Evolutionary conservation across 352 stramenopile genomes (phyloP), one percentile per base, ranked within the genome.

Genomic region (Pythium grandisporangium): DNA sequence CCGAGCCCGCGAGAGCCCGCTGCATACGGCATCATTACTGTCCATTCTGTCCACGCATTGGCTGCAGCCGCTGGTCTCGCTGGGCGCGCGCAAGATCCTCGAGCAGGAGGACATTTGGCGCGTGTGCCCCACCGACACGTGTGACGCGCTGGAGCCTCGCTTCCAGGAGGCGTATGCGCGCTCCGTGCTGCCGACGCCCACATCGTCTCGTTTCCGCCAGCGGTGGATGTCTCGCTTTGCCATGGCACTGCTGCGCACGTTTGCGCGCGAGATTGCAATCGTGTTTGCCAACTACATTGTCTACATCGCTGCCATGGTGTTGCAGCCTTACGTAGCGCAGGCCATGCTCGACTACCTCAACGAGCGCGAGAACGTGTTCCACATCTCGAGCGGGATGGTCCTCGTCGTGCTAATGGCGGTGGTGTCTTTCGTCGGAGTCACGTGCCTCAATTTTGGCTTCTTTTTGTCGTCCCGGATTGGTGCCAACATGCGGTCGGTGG

Each of bases 91-190:
- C 4, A 64, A 66, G 32, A 53, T 63, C 12, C 50, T 76, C 1
- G 54, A 72, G 20, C 48, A 60, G 17, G 55, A 70, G 16, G 64
- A 76, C 48, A 42, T 70, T 10, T 76, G 64, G 64, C 43, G 42
- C 13, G 46, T 64, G 23, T 61, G 54, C 19, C 42, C 54, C 1
- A 29, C 35, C 13, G 59, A 68, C 40, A 36, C 50, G 17, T 64
- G 59, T 30, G 50, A 61, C 20, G 48, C 46, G 14, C 37, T 68
- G 6, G 42, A 60, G 21, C 29, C 38, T 11, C 59, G 59, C 11
- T 68, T 68, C 30, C 32, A 45, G 3, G 12, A 22, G 5, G 16
- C 57, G 35, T 54, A 60, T 45, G 39, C 52, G 29, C 48, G 53
- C 33, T n/a, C 36, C 7, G 19, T 26, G 16, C 27, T 38, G 19